phyloP scores from a whole-genome alignment of 768 basidiomycete species.

The Suillus clintonianus region DNA sequence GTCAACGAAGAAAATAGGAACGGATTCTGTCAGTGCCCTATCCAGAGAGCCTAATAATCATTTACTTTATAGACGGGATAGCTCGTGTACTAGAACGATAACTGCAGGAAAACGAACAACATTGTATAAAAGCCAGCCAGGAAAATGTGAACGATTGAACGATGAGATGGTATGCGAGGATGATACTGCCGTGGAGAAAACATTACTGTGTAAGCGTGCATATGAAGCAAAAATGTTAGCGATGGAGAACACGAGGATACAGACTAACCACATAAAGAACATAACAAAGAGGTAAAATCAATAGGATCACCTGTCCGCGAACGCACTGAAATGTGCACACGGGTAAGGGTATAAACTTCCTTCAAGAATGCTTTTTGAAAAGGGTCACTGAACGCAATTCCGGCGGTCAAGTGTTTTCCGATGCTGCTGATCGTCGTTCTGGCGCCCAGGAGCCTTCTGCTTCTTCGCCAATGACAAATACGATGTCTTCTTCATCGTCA shows the following conservation, averaged over 20 bases:
- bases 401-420: not conserved
- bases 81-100: constrained; percentile 4
- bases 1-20: too few relatives aligned
- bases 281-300: constrained; percentile 2
- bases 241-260: not conserved
- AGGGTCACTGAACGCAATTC: not conserved
- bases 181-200: not conserved
- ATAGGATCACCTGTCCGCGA: not conserved
- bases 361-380: not conserved
- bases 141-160: constrained; percentile 1
- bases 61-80: constrained; percentile 1
- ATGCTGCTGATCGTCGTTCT: constrained; percentile 20
- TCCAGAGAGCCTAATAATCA: not conserved
- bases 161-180: constrained; percentile 5
- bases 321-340: not conserved
- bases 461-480: constrained; percentile 63
- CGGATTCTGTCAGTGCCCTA: not conserved
- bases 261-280: not conserved
- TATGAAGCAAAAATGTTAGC: constrained; percentile 3
- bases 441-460: constrained; percentile 40
- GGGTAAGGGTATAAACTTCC: not conserved
- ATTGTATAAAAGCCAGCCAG: not conserved
- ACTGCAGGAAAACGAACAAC: constrained; percentile 3
- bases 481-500: constrained; percentile 76
- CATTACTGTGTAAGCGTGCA: not conserved